Evolutionary conservation across 805 yeast species (phyloP), one percentile per base, ranked within the genome.

Genomic region (Blastobotrys muscicola): DNA sequence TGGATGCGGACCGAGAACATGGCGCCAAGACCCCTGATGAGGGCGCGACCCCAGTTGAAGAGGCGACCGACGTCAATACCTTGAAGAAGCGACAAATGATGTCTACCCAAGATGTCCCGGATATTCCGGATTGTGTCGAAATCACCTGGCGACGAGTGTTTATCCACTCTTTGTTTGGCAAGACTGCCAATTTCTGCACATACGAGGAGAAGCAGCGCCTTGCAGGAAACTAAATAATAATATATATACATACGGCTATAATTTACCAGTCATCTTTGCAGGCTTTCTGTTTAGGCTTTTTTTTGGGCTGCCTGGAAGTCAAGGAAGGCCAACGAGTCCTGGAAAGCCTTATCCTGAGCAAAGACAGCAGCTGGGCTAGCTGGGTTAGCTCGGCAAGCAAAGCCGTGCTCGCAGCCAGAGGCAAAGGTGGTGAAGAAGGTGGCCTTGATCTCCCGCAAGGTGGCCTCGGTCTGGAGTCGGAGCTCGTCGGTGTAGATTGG

Each of bases 371-470:
- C 59, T 15, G 81, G 80, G 46, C 67, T 65, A 8, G 65, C 48
- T 30, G 72, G 49, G 58, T 87, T 94, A 45, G 94, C 95, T 65
- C 84, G 82, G 36, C 74, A 78, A 14, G 94, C 76, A 60, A 69
- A 89, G 1, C 96, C 97, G 60, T 89, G 97, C 3, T 59, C 16
- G 16, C 74, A 80, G 44, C 82, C 82, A 29, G 80, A 59, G 60
- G 75, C 81, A 37, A 84, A 57, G 46, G 78, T 75, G 20, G 81
- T 53, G 62, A 75, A 79, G 66, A 74, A 87, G 35, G 67, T 67
- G 33, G 75, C 75, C 44, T 69, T 71, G 43, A 70, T 70, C 50
- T 73, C 74, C 45, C 64, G 64, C 54, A 82, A 72, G 52, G 71
- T 73, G 8, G 63, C 74, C 62, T 79, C 85, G 23, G 89, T 74